These are phyloP conservation scores for Colletotrichum cuscutae DNA, from an alignment of 2,329 filamentous ascomycete genomes.

Conservation along the genomic window DNA sequence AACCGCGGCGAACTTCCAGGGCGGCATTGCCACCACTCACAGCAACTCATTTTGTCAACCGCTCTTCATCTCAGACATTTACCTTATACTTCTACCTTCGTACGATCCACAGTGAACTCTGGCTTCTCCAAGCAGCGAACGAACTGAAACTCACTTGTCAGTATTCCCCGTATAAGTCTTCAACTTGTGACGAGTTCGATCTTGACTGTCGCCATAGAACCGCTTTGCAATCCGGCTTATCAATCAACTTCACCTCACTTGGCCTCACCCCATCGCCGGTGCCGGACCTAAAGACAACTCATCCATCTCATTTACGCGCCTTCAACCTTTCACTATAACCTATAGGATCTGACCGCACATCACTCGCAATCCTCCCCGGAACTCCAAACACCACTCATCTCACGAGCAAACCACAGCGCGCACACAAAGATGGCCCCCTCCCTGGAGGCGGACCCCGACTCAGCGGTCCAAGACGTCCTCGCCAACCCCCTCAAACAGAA, in stretches of 20 bases:
- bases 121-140: not conserved
- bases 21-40: slow-evolving; percentile 28
- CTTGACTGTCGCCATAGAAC: not conserved
- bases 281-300: slow-evolving; percentile 2
- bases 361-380: not conserved
- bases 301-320: not conserved
- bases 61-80: not conserved
- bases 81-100: no score
- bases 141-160: not conserved
- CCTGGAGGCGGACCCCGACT: slow-evolving; percentile 81
- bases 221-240: slow-evolving; percentile 20
- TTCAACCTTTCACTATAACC: not conserved
- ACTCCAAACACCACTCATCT: not conserved
- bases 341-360: not conserved
- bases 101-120: no score
- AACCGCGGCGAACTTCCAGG: not conserved
- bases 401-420: not conserved
- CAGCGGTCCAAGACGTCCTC: slow-evolving; percentile 74
- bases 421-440: slow-evolving; percentile 77
- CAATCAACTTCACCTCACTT: slow-evolving; percentile 28
- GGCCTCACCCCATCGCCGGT: slow-evolving; percentile 18
- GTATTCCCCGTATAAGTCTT: not conserved
- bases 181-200: not conserved
- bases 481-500: slow-evolving; percentile 80
- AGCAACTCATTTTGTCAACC: slow-evolving; percentile 11